These are phyloP conservation scores for Poa annua DNA, from an alignment of 176 grass and related monocot species.

Conservation along the genomic window DNA sequence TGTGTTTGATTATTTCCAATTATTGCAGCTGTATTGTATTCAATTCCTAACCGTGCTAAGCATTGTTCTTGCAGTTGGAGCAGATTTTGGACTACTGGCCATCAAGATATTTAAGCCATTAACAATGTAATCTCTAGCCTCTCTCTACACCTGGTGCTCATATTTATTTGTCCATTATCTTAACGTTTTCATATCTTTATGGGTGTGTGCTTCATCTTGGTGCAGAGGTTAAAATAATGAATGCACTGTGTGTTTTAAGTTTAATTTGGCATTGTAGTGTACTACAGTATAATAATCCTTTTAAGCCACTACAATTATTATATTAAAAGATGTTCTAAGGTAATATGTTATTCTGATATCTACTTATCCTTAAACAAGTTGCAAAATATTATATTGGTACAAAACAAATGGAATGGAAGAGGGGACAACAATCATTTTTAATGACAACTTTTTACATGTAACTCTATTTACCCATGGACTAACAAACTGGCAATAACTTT, in stretches of 20 bases:
- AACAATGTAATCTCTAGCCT: conserved; percentile 22
- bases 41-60: conserved; percentile 37
- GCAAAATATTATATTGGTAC: neutral
- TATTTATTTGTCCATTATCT: conserved; percentile 20
- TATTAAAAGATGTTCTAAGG: neutral
- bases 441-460: neutral
- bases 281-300: neutral
- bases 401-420: neutral
- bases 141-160: neutral
- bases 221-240: neutral
- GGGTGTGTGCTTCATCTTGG: neutral
- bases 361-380: neutral
- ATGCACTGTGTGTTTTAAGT: no score
- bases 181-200: conserved; percentile 37
- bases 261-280: neutral
- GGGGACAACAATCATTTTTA: neutral
- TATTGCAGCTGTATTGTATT: conserved; percentile 38
- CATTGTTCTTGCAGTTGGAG: conserved; percentile 43
- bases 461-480: neutral
- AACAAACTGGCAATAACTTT: neutral
- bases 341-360: neutral
- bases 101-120: conserved; percentile 44
- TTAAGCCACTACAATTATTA: neutral
- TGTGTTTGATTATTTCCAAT: conserved; percentile 27
- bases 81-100: conserved; percentile 42